Evolutionary conservation across 495 filamentous ascomycete species (phyloP).

Genomic region (Glonium stellatum): DNA sequence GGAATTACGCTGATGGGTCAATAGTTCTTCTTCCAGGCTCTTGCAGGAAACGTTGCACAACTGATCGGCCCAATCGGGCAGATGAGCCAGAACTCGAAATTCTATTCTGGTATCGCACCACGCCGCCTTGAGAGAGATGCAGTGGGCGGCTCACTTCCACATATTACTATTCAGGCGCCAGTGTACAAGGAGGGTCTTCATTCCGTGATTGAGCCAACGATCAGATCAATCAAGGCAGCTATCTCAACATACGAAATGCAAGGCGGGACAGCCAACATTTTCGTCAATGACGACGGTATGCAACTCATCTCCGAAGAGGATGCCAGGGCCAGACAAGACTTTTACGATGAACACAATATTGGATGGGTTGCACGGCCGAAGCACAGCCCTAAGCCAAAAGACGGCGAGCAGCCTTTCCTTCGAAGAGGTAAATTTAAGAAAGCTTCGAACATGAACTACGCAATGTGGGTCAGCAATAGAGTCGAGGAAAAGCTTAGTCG

Average conservation of each 20-base stretch:
- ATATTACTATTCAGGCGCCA: constrained; percentile 69
- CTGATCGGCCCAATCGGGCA: constrained; percentile 53
- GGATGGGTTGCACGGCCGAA: constrained; percentile 41
- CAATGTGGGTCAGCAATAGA: constrained; percentile 48
- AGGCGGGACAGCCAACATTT: constrained; percentile 46
- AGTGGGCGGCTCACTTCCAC: constrained; percentile 43
- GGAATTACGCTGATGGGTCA: neutral
- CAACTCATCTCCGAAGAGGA: constrained; percentile 45
- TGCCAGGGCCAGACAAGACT: constrained; percentile 51
- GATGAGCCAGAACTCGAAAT: constrained; percentile 51
- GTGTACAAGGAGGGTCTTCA: constrained; percentile 68
- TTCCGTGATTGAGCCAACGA: constrained; percentile 56
- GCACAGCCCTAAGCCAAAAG: constrained; percentile 46
- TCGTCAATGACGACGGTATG: constrained; percentile 47
- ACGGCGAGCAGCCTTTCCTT: constrained; percentile 17
- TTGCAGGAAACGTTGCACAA: constrained; percentile 51
- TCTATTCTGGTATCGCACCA: constrained; percentile 52
- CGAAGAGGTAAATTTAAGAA: constrained; percentile 9
- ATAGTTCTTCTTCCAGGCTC: constrained; percentile 51
- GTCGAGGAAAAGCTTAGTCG: constrained; percentile 52
- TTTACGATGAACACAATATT: constrained; percentile 41
- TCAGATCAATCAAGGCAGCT: constrained; percentile 54
- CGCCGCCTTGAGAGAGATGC: constrained; percentile 41
- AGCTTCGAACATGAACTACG: constrained; percentile 12
- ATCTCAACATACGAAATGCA: constrained; percentile 61